phyloP scores from a whole-genome alignment of 2,329 filamentous ascomycete genomes.

The Beauveria brongniartii region DNA sequence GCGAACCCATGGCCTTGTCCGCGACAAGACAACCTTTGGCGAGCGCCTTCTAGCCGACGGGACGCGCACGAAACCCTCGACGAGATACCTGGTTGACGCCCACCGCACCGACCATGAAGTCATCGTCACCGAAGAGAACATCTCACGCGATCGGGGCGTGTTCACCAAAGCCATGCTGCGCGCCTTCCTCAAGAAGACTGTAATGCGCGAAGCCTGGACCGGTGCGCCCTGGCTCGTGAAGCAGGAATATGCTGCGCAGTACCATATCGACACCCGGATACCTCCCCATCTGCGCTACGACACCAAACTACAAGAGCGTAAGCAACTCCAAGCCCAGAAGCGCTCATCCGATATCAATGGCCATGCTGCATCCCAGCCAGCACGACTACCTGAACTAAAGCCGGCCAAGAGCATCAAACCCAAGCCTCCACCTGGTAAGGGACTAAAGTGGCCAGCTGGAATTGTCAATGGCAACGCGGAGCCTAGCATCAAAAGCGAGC shows the following conservation, averaged over 20 bases:
- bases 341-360: slow-evolving; percentile 45
- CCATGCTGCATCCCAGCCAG: slow-evolving; percentile 26
- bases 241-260: slow-evolving; percentile 70
- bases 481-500: slow-evolving; percentile 21
- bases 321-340: slow-evolving; percentile 59
- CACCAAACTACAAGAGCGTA: slow-evolving; percentile 68
- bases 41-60: slow-evolving; percentile 55
- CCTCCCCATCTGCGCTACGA: slow-evolving; percentile 77
- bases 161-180: slow-evolving; percentile 93
- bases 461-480: slow-evolving; percentile 25
- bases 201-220: slow-evolving; percentile 86
- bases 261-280: slow-evolving; percentile 80
- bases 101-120: slow-evolving; percentile 64
- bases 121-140: slow-evolving; percentile 71
- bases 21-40: slow-evolving; percentile 77
- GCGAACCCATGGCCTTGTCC: slow-evolving; percentile 63
- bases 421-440: slow-evolving; percentile 46
- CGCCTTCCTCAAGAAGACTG: slow-evolving; percentile 89
- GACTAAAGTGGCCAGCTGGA: slow-evolving; percentile 45
- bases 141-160: slow-evolving; percentile 78
- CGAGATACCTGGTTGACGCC: slow-evolving; percentile 73
- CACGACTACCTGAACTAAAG: slow-evolving; percentile 64
- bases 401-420: slow-evolving; percentile 28
- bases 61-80: slow-evolving; percentile 59
- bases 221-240: slow-evolving; percentile 97